Evolutionary conservation across 257 asterid genomes (phyloP), one percentile per base, ranked within the genome.

Genomic region (Scutellaria galericulata): DNA sequence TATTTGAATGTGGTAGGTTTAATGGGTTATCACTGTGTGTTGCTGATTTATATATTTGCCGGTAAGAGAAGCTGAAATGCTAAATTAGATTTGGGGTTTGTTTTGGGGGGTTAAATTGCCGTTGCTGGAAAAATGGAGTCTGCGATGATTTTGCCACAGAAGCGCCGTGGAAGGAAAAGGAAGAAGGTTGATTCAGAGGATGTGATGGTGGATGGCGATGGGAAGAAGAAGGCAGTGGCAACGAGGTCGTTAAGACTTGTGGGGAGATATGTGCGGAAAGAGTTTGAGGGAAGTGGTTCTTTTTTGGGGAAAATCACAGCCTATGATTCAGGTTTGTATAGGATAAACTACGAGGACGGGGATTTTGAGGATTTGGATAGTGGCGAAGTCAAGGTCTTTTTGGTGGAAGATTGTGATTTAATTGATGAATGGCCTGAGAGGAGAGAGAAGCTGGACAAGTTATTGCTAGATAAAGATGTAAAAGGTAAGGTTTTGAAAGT

Each of bases 311-410:
- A 84, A 78, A 76, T 92, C 46, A 74, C 83, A 41, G 79, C 63
- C 44, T 90, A 88, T 60, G 89, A 82, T 68, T 70, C 89, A 1
- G 97, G 97, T n/a, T 72, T 90, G 82, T 92, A 92, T 70, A 80
- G 96, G 83, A 77, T 92, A 41, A 84, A 83, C 66, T 92, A 92
- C 24, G 98, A 92, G 75, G 96, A 92, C 74, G 97, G 97, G 69
- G 96, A 92, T 82, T 86, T 80, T 7, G 98, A 92, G 79, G 97
- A 90, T 81, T 78, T 92, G 85, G 89, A 88, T 57, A 76, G 82
- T 63, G 71, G 86, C 22, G 93, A 92, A 82, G 78, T 85, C 55
- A 84, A 77, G 79, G 77, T 13, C 50, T 71, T 84, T 46, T 72
- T 92, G 86, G 76, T 90, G 59, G 88, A 85, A 56, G 95, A 92